These are phyloP conservation scores for Phanerodontia chrysosporium DNA, from an alignment of 768 basidiomycete species.

Conservation along the genomic window DNA sequence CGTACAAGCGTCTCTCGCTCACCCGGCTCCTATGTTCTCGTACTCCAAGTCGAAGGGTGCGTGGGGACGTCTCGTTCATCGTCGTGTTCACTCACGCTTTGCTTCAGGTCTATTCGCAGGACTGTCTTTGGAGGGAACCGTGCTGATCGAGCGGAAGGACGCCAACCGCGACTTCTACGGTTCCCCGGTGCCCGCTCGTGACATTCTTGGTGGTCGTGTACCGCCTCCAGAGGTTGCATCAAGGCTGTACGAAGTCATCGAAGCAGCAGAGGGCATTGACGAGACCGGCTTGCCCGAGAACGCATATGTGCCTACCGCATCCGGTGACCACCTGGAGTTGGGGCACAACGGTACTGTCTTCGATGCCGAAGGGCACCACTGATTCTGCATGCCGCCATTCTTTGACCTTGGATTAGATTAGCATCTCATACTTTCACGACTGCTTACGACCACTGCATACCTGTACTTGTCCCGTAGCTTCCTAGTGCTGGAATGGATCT, in stretches of 20 bases:
- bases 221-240: slow-evolving; percentile 97
- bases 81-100: slow-evolving; percentile 22
- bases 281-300: slow-evolving; percentile 75
- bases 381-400: neutral
- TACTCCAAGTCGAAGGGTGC: slow-evolving; percentile 93
- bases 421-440: neutral
- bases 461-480: neutral
- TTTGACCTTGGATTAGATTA: neutral
- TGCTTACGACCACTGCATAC: slow-evolving; percentile 3
- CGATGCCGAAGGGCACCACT: slow-evolving; percentile 59
- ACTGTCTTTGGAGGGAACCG: slow-evolving; percentile 90
- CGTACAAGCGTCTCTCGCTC: slow-evolving; percentile 80
- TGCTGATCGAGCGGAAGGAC: slow-evolving; percentile 91
- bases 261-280: slow-evolving; percentile 91
- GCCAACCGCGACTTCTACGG: slow-evolving; percentile 97
- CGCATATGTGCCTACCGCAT: slow-evolving; percentile 71
- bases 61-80: slow-evolving; percentile 18
- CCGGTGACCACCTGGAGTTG: slow-evolving; percentile 53
- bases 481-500: neutral
- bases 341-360: slow-evolving; percentile 58
- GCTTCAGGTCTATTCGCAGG: slow-evolving; percentile 82
- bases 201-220: slow-evolving; percentile 90
- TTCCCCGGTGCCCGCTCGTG: slow-evolving; percentile 79
- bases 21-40: slow-evolving; percentile 96
- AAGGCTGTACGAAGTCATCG: slow-evolving; percentile 91